Evolutionary conservation across 208 protist genomes (phyloP), one percentile per base, ranked within the genome.

Genomic region (Acanthamoeba castellanii): DNA sequence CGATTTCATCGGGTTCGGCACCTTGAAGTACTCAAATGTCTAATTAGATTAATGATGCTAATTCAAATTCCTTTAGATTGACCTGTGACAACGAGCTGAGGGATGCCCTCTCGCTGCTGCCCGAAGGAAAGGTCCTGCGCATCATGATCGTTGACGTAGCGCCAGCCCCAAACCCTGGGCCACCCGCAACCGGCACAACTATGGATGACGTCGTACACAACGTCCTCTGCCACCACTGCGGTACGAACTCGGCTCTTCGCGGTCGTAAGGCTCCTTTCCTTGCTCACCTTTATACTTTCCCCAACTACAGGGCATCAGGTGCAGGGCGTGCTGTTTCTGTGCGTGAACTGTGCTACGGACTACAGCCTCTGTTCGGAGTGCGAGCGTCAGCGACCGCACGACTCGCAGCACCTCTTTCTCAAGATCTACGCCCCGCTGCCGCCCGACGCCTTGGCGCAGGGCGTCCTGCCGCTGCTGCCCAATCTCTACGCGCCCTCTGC

Each of bases 381-480:
- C 42, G 74, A 82, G 74, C 27, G 27, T 18, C 18, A 42, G 34
- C 32, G 74, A 8, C 74, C 42, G 14, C 81, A 88, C 34, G 81
- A 66, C 34, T 9, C 81, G n/a, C 42, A 55, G 27, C 81, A 88
- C 34, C 47, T 88, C 13, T 88, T 88, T 50, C 81, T 88, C 81
- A 88, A 88, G 81, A 9, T 88, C 25, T 64, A 64, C 81, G 22
- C 42, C 5, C 47, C 81, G 18, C 50, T 64, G 81, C 81, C 50
- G 81, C 42, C 52, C 20, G 16, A 37, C 30, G 50, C 50, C 22
- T 27, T 55, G 64, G 22, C 22, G 18, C 22, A 30, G 13, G 13
- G 64, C 50, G 37, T 42, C 37, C 37, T 42, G 37, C 52, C 64
- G 47, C 81, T 50, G 18, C 27, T 66, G 50, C 81, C n/a, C 81